A percentile compares a stretch with the other conserved stretches of the same genome.
Conservation (phyloP, 306 rosid species). For the Sesbania bispinosa region DNA sequence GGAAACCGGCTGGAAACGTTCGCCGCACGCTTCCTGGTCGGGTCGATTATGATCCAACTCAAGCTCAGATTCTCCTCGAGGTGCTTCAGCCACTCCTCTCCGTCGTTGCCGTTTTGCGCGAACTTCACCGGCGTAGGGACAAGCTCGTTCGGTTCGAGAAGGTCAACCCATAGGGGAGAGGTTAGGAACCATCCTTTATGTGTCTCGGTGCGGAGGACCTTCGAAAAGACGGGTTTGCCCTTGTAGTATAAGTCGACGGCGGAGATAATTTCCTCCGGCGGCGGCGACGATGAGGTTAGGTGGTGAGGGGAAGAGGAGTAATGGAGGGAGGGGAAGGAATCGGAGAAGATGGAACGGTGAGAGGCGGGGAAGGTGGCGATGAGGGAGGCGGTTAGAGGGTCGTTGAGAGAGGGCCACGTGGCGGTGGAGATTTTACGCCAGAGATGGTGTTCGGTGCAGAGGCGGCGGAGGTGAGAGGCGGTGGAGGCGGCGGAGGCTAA, state of each 20-base stretch:
- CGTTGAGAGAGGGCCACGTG: slow-evolving; percentile 67
- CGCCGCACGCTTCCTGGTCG: slow-evolving; percentile 46
- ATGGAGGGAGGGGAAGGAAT: slow-evolving; percentile 56
- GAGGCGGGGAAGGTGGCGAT: slow-evolving; percentile 53
- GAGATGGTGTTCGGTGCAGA: slow-evolving; percentile 54
- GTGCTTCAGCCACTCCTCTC: slow-evolving; percentile 34
- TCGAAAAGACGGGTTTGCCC: slow-evolving; percentile 52
- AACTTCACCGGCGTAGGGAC: slow-evolving; percentile 41
- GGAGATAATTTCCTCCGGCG: slow-evolving; percentile 42
- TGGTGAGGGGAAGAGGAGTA: slow-evolving; percentile 29
- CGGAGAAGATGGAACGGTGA: slow-evolving; percentile 71
- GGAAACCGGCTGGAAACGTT: slow-evolving; percentile 65
- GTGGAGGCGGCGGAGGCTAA: slow-evolving; percentile 55
- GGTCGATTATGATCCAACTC: slow-evolving; percentile 83
- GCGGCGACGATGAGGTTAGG: not conserved
- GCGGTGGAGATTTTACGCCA: slow-evolving; percentile 56
- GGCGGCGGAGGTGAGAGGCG: slow-evolving; percentile 44
- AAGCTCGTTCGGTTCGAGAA: slow-evolving; percentile 52
- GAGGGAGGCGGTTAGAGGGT: slow-evolving; percentile 25
- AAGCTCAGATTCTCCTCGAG: slow-evolving; percentile 46
- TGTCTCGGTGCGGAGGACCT: slow-evolving; percentile 39
- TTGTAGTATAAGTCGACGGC: slow-evolving; percentile 69
- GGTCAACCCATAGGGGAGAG: slow-evolving; percentile 65
- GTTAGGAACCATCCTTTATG: slow-evolving; percentile 51
- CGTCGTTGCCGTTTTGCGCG: slow-evolving; percentile 12